These are phyloP conservation scores for Botrytis pseudocinerea DNA, from an alignment of 2,329 filamentous ascomycete species.

Conservation along the genomic window DNA sequence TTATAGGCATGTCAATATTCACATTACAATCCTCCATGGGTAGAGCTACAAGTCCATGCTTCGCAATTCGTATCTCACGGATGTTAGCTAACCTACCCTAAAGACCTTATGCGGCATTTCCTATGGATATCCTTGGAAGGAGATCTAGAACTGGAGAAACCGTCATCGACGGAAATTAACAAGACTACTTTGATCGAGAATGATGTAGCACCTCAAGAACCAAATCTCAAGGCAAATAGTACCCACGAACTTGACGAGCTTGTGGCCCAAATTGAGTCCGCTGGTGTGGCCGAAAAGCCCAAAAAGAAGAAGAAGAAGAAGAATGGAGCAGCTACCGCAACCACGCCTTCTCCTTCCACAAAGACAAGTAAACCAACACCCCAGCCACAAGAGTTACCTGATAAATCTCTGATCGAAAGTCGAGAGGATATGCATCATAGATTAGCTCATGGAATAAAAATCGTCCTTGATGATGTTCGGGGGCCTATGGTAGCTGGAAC, in stretches of 20 bases:
- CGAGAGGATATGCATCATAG: slow-evolving; percentile 45
- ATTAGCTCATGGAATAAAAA: slow-evolving; percentile 44
- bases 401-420: slow-evolving; percentile 48
- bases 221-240: neutral
- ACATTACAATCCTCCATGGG: neutral
- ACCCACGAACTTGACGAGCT: neutral
- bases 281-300: slow-evolving; percentile 26
- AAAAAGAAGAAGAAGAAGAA: slow-evolving; percentile 43
- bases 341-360: slow-evolving; percentile 21
- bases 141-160: neutral
- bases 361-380: neutral
- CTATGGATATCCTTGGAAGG: slow-evolving; percentile 28
- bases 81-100: neutral
- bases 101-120: slow-evolving; percentile 30
- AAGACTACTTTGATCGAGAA: neutral
- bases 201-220: neutral
- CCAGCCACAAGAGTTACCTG: slow-evolving; percentile 34
- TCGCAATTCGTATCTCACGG: neutral
- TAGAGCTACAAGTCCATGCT: neutral
- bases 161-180: neutral
- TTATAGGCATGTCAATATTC: slow-evolving; percentile 39
- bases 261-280: neutral
- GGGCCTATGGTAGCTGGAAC: slow-evolving; percentile 43
- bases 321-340: slow-evolving; percentile 29
- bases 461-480: slow-evolving; percentile 39